phyloP scores from a whole-genome alignment of 2,329 filamentous ascomycete species.

The Ophiostoma novo-ulmi region DNA sequence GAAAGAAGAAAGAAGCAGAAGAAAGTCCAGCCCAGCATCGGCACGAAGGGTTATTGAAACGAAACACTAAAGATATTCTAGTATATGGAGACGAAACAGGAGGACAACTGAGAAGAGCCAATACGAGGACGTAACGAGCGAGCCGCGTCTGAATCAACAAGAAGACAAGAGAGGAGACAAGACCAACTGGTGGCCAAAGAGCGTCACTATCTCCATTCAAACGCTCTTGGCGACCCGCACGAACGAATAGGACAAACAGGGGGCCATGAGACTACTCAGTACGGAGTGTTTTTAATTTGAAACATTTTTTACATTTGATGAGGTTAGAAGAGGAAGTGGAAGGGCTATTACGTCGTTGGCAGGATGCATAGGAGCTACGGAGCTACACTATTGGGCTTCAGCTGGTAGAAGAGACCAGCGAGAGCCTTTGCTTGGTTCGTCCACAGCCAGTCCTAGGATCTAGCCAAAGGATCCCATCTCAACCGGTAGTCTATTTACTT shows the following conservation, averaged over 20 bases:
- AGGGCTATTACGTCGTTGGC: neutral
- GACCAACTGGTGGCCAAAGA: neutral
- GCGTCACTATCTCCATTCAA: neutral
- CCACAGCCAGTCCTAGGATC: neutral
- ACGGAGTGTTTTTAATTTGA: neutral
- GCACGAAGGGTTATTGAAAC: constrained; percentile 2
- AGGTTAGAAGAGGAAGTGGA: neutral
- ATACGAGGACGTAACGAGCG: neutral
- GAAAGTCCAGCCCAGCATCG: neutral
- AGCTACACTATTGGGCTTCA: no score
- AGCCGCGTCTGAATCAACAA: constrained; percentile 2
- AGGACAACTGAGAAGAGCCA: neutral
- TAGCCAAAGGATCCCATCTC: neutral
- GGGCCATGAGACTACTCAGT: neutral
- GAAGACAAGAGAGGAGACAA: neutral
- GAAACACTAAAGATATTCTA: neutral
- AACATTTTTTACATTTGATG: neutral
- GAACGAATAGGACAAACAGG: neutral
- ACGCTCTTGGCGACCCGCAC: constrained; percentile 4
- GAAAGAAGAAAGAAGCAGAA: neutral
- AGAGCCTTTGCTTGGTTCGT: neutral
- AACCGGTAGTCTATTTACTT: neutral
- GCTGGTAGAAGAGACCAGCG: neutral
- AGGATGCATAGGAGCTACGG: neutral
- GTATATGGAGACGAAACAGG: neutral